Conservation (phyloP, 1,284 basidiomycete genomes). For the Sporisorium graminicola region DNA sequence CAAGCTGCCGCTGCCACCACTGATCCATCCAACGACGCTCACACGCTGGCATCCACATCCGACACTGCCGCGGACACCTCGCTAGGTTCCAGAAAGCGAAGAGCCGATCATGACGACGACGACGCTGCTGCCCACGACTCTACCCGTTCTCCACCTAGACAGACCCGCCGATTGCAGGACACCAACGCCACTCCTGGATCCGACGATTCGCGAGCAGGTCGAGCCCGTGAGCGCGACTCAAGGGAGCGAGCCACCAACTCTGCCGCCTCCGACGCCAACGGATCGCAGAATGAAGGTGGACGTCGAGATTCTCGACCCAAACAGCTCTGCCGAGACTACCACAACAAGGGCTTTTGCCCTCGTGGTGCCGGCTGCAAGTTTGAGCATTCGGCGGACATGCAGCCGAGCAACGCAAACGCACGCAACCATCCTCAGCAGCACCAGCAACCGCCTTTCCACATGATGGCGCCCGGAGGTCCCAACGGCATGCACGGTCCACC, state of each 20-base stretch:
- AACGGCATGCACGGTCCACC: constrained; percentile 40
- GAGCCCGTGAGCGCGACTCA: constrained; percentile 37
- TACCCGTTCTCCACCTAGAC: constrained; percentile 43
- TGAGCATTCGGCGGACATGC: constrained; percentile 75
- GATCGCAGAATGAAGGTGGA: constrained; percentile 17
- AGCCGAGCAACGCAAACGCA: constrained; percentile 27
- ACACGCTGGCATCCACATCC: constrained; percentile 21
- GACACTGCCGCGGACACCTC: constrained; percentile 14
- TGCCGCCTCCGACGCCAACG: constrained; percentile 20
- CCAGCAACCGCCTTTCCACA: constrained; percentile 32
- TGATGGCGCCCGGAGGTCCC: constrained; percentile 42
- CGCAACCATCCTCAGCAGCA: constrained; percentile 25
- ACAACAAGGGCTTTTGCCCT: constrained; percentile 79
- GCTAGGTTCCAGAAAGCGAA: constrained; percentile 41
- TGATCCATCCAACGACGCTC: constrained; percentile 14
- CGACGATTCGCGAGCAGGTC: constrained; percentile 20
- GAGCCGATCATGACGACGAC: constrained; percentile 55
- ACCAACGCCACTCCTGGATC: constrained; percentile 13
- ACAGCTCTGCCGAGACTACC: constrained; percentile 66
- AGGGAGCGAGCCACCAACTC: constrained; percentile 28
- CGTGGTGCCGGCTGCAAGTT: constrained; percentile 91
- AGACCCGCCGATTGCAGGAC: constrained; percentile 38
- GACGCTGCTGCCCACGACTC: constrained; percentile 36
- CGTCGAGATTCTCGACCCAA: constrained; percentile 40
- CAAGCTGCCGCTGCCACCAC: constrained; percentile 19